Conservation (phyloP, 1,139 yeast species). For the Pneumocystis carinii region DNA sequence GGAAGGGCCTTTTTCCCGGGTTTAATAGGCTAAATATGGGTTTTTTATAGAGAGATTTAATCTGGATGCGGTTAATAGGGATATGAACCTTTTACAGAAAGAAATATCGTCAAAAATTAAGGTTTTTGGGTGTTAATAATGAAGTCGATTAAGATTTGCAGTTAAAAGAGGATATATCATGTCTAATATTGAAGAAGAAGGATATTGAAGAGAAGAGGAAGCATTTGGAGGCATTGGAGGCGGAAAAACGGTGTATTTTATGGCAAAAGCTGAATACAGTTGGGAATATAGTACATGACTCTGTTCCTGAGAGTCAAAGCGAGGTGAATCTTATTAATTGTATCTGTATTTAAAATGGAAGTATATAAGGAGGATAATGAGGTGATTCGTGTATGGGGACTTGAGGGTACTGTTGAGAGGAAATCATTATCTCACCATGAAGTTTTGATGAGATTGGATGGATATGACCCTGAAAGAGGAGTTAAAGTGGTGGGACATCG, state of each 20-base stretch:
- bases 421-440: constrained; percentile 91
- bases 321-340: constrained; percentile 29
- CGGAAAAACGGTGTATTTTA: constrained; percentile 60
- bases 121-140: constrained; percentile 15
- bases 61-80: constrained; percentile 77
- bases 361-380: constrained; percentile 53
- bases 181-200: constrained; percentile 67
- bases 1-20: background rate
- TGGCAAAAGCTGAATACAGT: constrained; percentile 70
- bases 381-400: constrained; percentile 75
- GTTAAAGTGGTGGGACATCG: constrained; percentile 96
- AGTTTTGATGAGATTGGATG: constrained; percentile 82
- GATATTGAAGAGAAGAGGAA: constrained; percentile 55
- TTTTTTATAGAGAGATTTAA: constrained; percentile 50
- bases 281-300: constrained; percentile 86
- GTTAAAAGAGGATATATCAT: constrained; percentile 85
- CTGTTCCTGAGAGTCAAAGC: constrained; percentile 73
- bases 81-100: constrained; percentile 75
- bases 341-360: too few relatives aligned
- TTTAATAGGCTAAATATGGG: constrained; percentile 1
- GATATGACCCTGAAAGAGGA: constrained; percentile 98
- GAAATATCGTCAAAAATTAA: constrained; percentile 84
- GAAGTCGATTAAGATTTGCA: background rate
- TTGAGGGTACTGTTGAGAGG: constrained; percentile 37
- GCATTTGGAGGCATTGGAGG: constrained; percentile 49